Evolutionary conservation across 2,329 filamentous ascomycete genomes (phyloP), one percentile per base, ranked within the genome.

Genomic region (Exserohilum turcica): DNA sequence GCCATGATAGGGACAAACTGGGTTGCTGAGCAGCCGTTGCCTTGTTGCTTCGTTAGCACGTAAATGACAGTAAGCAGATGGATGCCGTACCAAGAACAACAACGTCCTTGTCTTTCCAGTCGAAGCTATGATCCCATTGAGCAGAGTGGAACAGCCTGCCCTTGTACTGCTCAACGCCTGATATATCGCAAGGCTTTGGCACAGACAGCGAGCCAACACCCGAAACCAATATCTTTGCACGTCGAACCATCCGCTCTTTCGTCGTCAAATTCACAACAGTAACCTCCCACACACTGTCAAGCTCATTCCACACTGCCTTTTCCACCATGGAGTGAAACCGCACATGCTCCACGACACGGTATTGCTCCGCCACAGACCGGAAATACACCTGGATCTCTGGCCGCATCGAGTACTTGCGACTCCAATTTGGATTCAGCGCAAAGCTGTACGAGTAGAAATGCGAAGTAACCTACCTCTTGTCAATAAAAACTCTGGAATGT

Each of bases 401-500:
- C 0, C 80, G 80, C 0, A 78, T 72, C 0, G 82, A 77, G 63
- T 83, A 86, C 64, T 86, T 84, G 49, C 80, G 79, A 15, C 79
- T 78, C 84, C 85, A 88, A 33, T 79, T 77, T 6, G 79, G 80
- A 63, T 86, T 87, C 4, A 81, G 79, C 38, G 80, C 78, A 77
- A 83, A 86, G 6, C 82, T 82, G 64, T 84, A 86, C 56, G 84
- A 84, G 65, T 87, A 87, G 68, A 83, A 85, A 71, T 86, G 84
- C 1, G 61, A 63, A 0, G 68, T 65, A n/a, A 72, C 66, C 64
- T 67, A 44, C 9, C 16, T 6, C 1, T 7, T 10, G 13, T 28
- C 21, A 40, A 27, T 13, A 21, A 37, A 37, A 9, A 19, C 2
- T 19, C 35, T 4, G 8, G 13, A 5, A 10, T 2, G 5, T 28